Evolutionary conservation across 306 rosid genomes (phyloP).

Genomic region (Prinsepia uniflora): DNA sequence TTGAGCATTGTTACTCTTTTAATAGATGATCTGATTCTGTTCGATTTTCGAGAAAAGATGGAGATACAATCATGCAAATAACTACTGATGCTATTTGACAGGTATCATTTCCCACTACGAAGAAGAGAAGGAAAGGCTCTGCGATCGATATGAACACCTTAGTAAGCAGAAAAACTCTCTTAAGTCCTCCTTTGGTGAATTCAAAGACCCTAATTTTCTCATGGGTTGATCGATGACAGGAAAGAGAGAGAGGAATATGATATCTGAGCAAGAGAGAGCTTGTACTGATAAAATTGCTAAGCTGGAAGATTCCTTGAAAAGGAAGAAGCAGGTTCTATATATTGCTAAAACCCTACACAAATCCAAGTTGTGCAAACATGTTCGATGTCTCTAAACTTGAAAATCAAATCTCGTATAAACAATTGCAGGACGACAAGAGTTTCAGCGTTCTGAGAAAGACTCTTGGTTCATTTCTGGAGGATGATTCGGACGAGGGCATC

Average conservation of each 20-base stretch:
- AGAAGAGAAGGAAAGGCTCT: conserved; percentile 85
- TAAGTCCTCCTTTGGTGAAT: neutral
- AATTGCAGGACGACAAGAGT: conserved; percentile 71
- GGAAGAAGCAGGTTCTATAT: conserved; percentile 67
- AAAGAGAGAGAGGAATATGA: conserved; percentile 67
- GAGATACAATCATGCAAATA: neutral
- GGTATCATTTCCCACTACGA: conserved; percentile 81
- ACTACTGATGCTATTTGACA: conserved; percentile 21
- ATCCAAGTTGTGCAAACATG: neutral
- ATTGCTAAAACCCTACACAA: no score
- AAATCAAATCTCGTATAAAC: neutral
- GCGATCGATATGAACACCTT: conserved; percentile 72
- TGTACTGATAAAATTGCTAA: conserved; percentile 64
- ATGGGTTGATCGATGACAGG: conserved; percentile 46
- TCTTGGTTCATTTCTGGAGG: conserved; percentile 74
- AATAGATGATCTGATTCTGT: neutral
- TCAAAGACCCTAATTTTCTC: neutral
- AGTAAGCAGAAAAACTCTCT: conserved; percentile 44
- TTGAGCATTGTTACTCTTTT: neutral
- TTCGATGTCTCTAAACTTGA: conserved; percentile 13
- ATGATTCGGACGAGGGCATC: conserved; percentile 77
- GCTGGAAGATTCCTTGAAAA: conserved; percentile 76
- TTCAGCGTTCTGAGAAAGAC: conserved; percentile 84
- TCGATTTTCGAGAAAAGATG: neutral
- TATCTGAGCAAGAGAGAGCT: conserved; percentile 70